These are phyloP conservation scores for Rhizophagus clarus DNA, from an alignment of 192 early-diverging fungal species.

Conservation along the genomic window DNA sequence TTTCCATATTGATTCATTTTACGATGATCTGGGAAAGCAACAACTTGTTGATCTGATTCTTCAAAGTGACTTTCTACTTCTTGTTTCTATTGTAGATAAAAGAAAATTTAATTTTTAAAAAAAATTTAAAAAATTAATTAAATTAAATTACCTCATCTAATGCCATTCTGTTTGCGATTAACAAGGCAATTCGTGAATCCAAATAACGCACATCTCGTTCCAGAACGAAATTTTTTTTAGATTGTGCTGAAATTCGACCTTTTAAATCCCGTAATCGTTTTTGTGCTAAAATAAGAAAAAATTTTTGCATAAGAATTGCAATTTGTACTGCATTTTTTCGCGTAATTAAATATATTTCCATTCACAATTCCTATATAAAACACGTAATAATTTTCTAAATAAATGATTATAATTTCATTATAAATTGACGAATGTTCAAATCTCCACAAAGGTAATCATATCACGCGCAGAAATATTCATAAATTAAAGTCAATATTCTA, in stretches of 20 bases:
- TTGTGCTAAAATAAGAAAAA: constrained; percentile 60
- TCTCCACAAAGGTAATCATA: too few relatives aligned
- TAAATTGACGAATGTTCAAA: too few relatives aligned
- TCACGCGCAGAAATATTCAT: not conserved
- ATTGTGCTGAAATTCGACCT: constrained; percentile 84
- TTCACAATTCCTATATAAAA: too few relatives aligned
- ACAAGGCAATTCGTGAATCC: constrained; percentile 86
- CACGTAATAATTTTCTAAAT: too few relatives aligned
- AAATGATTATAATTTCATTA: too few relatives aligned
- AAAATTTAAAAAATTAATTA: not conserved
- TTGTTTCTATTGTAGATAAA: constrained; percentile 55
- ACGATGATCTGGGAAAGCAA: constrained; percentile 73
- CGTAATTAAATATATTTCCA: not conserved
- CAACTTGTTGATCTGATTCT: constrained; percentile 54
- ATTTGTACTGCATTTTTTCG: not conserved
- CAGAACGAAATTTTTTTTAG: constrained; percentile 92
- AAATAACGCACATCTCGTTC: constrained; percentile 92
- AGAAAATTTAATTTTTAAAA: not conserved
- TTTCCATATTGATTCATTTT: constrained; percentile 90
- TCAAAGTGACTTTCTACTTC: constrained; percentile 74
- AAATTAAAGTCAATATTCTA: constrained; percentile 37
- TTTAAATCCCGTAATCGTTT: constrained; percentile 83
- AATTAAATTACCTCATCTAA: constrained; percentile 70
- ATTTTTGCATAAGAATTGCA: not conserved
- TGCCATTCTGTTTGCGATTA: constrained; percentile 94